Evolutionary conservation across 2,329 filamentous ascomycete species (phyloP), one percentile per base, ranked within the genome.

Genomic region (Phyllosticta ampelicida): DNA sequence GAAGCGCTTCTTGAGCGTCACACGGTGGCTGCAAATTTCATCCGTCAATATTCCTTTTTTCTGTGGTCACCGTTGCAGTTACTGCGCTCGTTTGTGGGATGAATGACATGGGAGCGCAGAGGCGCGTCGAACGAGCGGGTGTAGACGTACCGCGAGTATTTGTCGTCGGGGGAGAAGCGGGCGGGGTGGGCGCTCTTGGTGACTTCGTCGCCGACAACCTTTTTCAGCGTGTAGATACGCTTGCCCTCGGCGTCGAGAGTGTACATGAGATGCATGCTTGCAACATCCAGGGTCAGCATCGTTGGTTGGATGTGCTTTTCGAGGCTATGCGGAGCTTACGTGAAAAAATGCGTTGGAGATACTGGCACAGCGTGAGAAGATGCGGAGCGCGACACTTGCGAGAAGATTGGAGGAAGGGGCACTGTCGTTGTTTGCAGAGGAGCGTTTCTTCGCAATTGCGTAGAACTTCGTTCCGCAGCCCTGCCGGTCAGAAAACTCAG

Each of bases 121-220:
- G 29, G 29, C 9, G 29, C 29, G 29, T n/a, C n/a, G n/a, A n/a
- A n/a, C n/a, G n/a, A n/a, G n/a, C 13, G 29, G 29, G 36, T 62
- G 50, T 71, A 84, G 13, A n/a, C 36, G 13, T 44, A 44, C 81
- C 83, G 79, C 69, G 90, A 96, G 82, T 95, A 97, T 81, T 96
- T 96, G 81, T 99, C 94, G 77, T 99, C 94, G 63, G 94, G 94
- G 52, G 90, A 96, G 80, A 97, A 99, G 66, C 94, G 83, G 50
- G 94, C 94, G 52, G 94, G 92, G 78, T 97, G 92, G 59, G 94
- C 94, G 56, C 88, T 94, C 81, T 95, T 96, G 73, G 92, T 95
- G 70, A 96, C 89, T 71, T 90, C 84, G 70, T 87, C 87, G 66
- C 85, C 80, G 61, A 78, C 67, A 65, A 95, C 83, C 79, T 97